Percentiles rank a stretch among this genome's conserved stretches.
Evolutionary conservation across 2,329 filamentous ascomycete species (phyloP).

Genomic region (Fusarium tjaetaba): DNA sequence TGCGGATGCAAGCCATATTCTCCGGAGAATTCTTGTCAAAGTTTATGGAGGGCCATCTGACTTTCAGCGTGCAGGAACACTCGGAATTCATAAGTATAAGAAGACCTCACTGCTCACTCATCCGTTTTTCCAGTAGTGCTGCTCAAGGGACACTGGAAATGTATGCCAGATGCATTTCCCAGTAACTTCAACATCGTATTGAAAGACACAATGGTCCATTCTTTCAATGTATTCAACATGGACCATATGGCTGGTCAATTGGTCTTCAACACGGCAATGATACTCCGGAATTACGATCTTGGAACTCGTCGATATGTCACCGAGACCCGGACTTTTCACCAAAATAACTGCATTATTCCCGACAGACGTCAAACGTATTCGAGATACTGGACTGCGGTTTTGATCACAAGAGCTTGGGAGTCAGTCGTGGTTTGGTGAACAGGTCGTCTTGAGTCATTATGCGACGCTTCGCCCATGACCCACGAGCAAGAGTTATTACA

Average conservation of each 20-base stretch:
- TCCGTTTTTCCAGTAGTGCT: too few relatives aligned
- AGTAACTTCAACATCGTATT: not conserved
- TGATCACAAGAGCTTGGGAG: constrained; percentile 16
- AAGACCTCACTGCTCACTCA: not conserved
- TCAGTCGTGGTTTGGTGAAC: not conserved
- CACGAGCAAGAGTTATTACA: constrained; percentile 21
- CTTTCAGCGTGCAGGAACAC: constrained; percentile 2
- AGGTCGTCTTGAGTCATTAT: constrained; percentile 2
- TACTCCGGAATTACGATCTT: not conserved
- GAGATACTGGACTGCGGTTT: not conserved
- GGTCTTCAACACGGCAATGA: not conserved
- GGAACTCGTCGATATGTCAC: constrained; percentile 6
- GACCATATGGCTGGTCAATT: not conserved
- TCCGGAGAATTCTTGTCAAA: constrained; percentile 35
- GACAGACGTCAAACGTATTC: not conserved
- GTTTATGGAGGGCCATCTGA: constrained; percentile 28
- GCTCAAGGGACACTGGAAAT: not conserved
- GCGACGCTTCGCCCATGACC: not conserved
- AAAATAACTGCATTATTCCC: not conserved
- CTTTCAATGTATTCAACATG: not conserved
- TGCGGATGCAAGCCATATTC: constrained; percentile 37
- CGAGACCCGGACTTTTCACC: not conserved
- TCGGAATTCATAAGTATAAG: constrained; percentile 22
- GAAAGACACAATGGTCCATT: not conserved
- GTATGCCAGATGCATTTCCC: too few relatives aligned